Percentiles rank a stretch among this genome's conserved stretches.
phyloP scores from a whole-genome alignment of 2,329 filamentous ascomycete species.

The Tolypocladium tropicale region DNA sequence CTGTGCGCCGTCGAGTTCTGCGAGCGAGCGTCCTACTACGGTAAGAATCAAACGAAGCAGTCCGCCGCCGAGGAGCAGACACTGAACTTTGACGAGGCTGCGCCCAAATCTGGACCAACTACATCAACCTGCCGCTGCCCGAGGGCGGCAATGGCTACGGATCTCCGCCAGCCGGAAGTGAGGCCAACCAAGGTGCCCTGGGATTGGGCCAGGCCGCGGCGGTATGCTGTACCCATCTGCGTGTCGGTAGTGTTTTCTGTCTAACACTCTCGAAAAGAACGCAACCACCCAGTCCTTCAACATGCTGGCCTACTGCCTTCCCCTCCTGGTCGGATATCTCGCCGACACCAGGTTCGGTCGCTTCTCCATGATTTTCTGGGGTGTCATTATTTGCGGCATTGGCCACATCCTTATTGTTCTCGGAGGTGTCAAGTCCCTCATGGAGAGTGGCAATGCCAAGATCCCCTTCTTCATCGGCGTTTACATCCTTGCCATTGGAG shows the following conservation, averaged over 20 bases:
- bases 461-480: slow-evolving; percentile 52
- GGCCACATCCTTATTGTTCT: slow-evolving; percentile 60
- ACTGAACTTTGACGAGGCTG: slow-evolving; percentile 5
- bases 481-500: slow-evolving; percentile 46
- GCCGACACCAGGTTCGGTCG: slow-evolving; percentile 62
- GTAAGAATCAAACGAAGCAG: slow-evolving; percentile 18
- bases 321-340: slow-evolving; percentile 43
- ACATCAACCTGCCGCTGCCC: slow-evolving; percentile 50
- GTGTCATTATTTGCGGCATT: slow-evolving; percentile 55
- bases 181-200: slow-evolving; percentile 46
- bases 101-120: slow-evolving; percentile 35
- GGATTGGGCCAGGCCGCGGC: slow-evolving; percentile 34
- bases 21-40: slow-evolving; percentile 52
- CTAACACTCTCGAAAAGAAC: slow-evolving; percentile 9
- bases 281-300: slow-evolving; percentile 36
- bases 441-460: slow-evolving; percentile 34
- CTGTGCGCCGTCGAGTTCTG: slow-evolving; percentile 51
- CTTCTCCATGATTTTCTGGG: slow-evolving; percentile 61
- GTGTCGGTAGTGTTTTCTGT: neutral
- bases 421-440: slow-evolving; percentile 38
- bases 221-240: slow-evolving; percentile 1
- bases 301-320: slow-evolving; percentile 47
- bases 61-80: no score
- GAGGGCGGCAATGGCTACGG: slow-evolving; percentile 35
- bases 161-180: slow-evolving; percentile 26